A percentile compares a stretch with the other conserved stretches of the same genome.
Conservation (phyloP, 2,329 filamentous ascomycete species). For the Trichoderma semiorbis region DNA sequence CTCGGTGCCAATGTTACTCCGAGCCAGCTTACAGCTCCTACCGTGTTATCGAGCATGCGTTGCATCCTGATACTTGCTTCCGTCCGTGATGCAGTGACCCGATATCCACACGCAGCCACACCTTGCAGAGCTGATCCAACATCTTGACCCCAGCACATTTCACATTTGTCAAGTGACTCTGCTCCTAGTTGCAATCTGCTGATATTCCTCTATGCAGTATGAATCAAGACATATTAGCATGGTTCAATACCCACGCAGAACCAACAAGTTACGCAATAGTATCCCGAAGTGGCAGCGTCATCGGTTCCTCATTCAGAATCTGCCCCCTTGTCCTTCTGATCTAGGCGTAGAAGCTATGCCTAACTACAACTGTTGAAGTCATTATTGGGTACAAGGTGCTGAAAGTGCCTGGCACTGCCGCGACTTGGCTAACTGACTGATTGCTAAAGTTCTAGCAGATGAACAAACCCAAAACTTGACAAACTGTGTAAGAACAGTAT, state of each 20-base stretch:
- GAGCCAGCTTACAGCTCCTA: background rate
- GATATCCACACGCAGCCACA: background rate
- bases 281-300: background rate
- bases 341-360: background rate
- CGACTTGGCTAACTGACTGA: background rate
- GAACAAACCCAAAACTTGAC: background rate
- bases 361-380: background rate
- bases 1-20: background rate
- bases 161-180: constrained; percentile 31
- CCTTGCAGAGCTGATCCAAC: constrained; percentile 16
- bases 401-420: background rate
- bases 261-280: background rate
- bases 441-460: background rate
- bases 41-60: background rate
- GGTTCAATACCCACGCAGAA: background rate
- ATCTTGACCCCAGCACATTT: constrained; percentile 27
- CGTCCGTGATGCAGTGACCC: background rate
- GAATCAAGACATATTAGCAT: background rate
- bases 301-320: background rate
- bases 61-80: background rate
- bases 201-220: background rate
- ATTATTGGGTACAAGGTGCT: background rate
- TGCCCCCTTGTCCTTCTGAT: background rate
- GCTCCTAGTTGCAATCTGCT: background rate
- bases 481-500: background rate